Evolutionary conservation across 2,329 filamentous ascomycete species (phyloP).

Genomic region (Chaetomium strumarium): DNA sequence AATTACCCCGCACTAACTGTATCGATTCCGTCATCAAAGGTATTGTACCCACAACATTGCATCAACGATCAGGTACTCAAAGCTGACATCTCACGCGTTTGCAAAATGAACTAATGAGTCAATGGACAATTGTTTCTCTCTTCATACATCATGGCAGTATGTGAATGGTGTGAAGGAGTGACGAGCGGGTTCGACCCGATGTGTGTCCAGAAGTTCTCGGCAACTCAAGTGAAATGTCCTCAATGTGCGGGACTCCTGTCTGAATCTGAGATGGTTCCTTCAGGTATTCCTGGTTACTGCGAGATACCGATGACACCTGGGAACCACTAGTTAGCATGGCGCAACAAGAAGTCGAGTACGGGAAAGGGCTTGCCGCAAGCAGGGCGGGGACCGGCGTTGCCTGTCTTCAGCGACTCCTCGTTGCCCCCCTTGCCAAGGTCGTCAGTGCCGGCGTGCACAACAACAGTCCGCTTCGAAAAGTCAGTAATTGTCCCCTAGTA

Average conservation of each 20-base stretch:
- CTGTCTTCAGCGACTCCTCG: slow-evolving; percentile 97
- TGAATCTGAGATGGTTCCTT: not conserved
- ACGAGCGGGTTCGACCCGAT: no score
- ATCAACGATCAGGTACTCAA: no score
- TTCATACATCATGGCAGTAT: no score
- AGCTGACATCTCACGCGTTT: no score
- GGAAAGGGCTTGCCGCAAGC: slow-evolving; percentile 62
- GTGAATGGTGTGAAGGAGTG: no score
- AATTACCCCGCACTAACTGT: no score
- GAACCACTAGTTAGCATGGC: slow-evolving; percentile 1
- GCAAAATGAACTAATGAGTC: no score
- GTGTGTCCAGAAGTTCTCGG: not conserved
- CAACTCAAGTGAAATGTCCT: not conserved
- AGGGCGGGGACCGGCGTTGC: slow-evolving; percentile 87
- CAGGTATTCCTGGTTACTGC: slow-evolving; percentile 53
- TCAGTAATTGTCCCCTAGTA: slow-evolving; percentile 10
- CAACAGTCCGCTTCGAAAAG: slow-evolving; percentile 70
- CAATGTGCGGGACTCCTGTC: not conserved
- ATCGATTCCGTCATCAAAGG: no score
- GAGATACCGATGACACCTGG: slow-evolving; percentile 84
- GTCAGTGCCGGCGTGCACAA: slow-evolving; percentile 91
- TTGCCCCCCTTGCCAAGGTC: slow-evolving; percentile 89
- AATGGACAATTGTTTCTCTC: no score
- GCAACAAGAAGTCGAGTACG: not conserved
- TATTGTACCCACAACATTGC: no score